A percentile compares a stretch with the other conserved stretches of the same genome.
phyloP scores from a whole-genome alignment of 1,284 basidiomycete genomes.

The Trametes pubescens region DNA sequence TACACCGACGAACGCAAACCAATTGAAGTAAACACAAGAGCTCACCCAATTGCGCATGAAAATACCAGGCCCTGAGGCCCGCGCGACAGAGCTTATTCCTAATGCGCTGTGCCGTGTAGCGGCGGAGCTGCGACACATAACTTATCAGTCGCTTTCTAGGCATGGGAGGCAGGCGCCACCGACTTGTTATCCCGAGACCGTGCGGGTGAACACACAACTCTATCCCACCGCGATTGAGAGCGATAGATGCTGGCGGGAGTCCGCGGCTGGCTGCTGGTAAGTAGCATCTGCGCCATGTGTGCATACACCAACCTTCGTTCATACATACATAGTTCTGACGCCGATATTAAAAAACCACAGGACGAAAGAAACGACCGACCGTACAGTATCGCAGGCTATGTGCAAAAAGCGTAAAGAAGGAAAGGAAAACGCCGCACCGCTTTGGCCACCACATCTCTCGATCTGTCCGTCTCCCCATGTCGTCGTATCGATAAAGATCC shows the following conservation, averaged over 20 bases:
- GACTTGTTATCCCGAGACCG: too few relatives aligned
- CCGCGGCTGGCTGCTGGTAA: conserved; percentile 25
- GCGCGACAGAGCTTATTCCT: too few relatives aligned
- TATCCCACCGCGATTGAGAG: not conserved
- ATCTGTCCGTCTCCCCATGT: not conserved
- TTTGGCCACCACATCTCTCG: conserved; percentile 19
- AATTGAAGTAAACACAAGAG: too few relatives aligned
- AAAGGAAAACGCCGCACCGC: conserved; percentile 38
- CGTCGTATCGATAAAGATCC: conserved; percentile 6
- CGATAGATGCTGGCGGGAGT: not conserved
- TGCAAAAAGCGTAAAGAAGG: conserved; percentile 24
- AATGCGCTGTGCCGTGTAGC: too few relatives aligned
- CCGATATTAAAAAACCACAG: conserved; percentile 16
- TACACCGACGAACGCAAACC: too few relatives aligned
- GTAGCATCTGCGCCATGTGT: conserved; percentile 16
- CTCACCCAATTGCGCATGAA: too few relatives aligned
- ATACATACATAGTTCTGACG: conserved; percentile 28
- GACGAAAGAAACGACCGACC: conserved; percentile 39
- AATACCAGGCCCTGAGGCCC: too few relatives aligned
- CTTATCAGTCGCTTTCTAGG: too few relatives aligned
- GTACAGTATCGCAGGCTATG: conserved; percentile 37
- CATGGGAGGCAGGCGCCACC: too few relatives aligned
- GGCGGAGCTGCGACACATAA: too few relatives aligned
- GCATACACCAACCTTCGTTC: conserved; percentile 37
- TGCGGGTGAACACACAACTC: not conserved